phyloP scores from a whole-genome alignment of 2,329 filamentous ascomycete species.

The Alternaria arborescens region DNA sequence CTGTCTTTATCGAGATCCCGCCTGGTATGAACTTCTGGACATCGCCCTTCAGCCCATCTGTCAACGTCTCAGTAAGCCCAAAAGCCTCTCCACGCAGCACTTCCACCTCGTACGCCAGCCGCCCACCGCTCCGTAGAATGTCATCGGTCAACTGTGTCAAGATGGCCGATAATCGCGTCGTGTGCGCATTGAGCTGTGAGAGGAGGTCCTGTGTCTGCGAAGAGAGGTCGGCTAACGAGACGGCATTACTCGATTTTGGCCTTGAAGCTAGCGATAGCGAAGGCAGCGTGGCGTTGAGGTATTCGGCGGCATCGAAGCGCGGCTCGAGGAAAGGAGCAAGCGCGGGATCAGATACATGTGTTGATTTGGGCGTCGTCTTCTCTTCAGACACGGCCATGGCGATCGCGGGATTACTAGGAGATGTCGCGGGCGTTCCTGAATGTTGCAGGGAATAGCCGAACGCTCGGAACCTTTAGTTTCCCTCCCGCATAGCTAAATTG shows the following conservation, averaged over 20 bases:
- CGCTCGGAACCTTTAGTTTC: constrained; percentile 22
- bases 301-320: constrained; percentile 83
- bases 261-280: constrained; percentile 64
- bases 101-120: constrained; percentile 94
- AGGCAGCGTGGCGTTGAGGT: constrained; percentile 82
- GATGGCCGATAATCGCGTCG: constrained; percentile 78
- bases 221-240: constrained; percentile 78
- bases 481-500: constrained; percentile 14
- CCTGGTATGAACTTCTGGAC: constrained; percentile 75
- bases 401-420: constrained; percentile 19
- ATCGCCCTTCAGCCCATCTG: constrained; percentile 75
- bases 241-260: constrained; percentile 53
- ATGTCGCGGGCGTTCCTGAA: constrained; percentile 24
- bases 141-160: constrained; percentile 94
- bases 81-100: constrained; percentile 87
- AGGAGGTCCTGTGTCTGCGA: constrained; percentile 84
- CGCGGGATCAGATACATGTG: constrained; percentile 74
- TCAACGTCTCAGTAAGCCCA: constrained; percentile 79
- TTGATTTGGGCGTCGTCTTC: constrained; percentile 33
- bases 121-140: constrained; percentile 85
- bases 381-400: constrained; percentile 39
- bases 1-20: constrained; percentile 36
- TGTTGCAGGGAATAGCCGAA: constrained; percentile 21
- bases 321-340: constrained; percentile 78
- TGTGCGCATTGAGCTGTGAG: constrained; percentile 87